phyloP scores from a whole-genome alignment of 2,329 filamentous ascomycete genomes.

The Trichocomaceae sp. region DNA sequence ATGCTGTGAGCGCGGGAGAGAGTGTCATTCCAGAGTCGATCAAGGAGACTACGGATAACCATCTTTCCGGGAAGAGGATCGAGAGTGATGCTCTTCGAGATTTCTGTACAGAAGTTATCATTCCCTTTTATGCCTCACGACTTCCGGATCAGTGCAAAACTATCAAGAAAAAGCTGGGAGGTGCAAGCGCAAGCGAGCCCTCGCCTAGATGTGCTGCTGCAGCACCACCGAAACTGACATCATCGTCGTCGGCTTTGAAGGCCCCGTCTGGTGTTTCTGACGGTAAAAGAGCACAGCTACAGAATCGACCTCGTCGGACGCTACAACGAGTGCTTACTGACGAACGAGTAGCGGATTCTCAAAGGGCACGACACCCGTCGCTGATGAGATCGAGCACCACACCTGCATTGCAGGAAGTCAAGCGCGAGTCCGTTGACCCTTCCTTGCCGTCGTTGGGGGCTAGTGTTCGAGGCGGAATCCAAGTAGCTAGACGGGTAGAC shows the following conservation, averaged over 20 bases:
- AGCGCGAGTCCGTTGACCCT: conserved; percentile 38
- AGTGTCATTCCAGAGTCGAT: conserved; percentile 22
- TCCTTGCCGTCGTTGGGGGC: conserved; percentile 29
- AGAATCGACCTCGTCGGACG: conserved; percentile 27
- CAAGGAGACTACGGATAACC: conserved; percentile 23
- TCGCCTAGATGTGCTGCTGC: conserved; percentile 29
- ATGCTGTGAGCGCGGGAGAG: conserved; percentile 40
- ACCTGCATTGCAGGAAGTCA: conserved; percentile 32
- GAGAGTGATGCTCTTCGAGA: conserved; percentile 42
- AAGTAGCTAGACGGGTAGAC: conserved; percentile 39
- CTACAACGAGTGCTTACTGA: conserved; percentile 44
- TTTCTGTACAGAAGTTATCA: conserved; percentile 46
- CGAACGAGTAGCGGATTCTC: conserved; percentile 29
- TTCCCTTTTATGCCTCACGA: conserved; percentile 45
- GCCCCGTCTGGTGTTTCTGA: conserved; percentile 27
- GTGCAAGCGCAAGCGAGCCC: conserved; percentile 27
- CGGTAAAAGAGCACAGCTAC: conserved; percentile 21
- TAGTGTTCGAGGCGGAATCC: conserved; percentile 38
- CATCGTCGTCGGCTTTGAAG: conserved; percentile 10
- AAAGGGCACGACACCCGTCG: conserved; percentile 29
- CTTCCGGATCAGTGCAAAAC: conserved; percentile 43
- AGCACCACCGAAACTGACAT: conserved; percentile 23
- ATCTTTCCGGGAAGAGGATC: conserved; percentile 28
- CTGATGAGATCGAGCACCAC: conserved; percentile 39
- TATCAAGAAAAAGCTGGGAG: conserved; percentile 44